These are phyloP conservation scores for Gossypium trilobum DNA, from an alignment of 441 rosid genomes.

Conservation along the genomic window DNA sequence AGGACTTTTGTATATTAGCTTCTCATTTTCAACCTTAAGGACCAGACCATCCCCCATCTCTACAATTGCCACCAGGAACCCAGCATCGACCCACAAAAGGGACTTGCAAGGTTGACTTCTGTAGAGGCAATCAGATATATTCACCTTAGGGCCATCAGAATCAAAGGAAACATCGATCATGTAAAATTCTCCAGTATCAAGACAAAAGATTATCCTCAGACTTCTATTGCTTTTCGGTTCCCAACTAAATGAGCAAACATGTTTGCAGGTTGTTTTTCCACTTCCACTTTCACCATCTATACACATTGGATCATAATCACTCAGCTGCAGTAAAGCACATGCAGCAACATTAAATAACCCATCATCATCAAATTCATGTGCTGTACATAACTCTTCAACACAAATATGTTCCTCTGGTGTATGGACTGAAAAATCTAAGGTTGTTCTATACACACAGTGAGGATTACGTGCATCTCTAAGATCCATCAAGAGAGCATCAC, in stretches of 20 bases:
- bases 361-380: conserved; percentile 86
- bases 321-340: conserved; percentile 79
- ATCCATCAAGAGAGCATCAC: conserved; percentile 94
- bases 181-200: conserved; percentile 82
- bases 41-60: conserved; percentile 95
- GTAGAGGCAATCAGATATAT: conserved; percentile 71
- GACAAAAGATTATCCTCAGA: conserved; percentile 66
- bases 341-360: conserved; percentile 93
- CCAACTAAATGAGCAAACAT: conserved; percentile 91
- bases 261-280: conserved; percentile 44
- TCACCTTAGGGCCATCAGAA: conserved; percentile 42
- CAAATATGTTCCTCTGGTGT: conserved; percentile 58
- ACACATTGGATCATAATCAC: conserved; percentile 97
- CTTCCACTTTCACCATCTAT: conserved; percentile 57
- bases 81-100: conserved; percentile 81
- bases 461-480: conserved; percentile 74
- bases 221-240: conserved; percentile 52
- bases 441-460: conserved; percentile 54
- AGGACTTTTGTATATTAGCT: conserved; percentile 45
- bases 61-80: conserved; percentile 64
- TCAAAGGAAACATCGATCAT: conserved; percentile 59
- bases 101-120: conserved; percentile 72
- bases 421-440: conserved; percentile 53
- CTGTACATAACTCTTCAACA: conserved; percentile 65
- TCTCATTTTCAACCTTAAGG: conserved; percentile 62